phyloP scores from a whole-genome alignment of 495 filamentous ascomycete species.

The Tuber microsphaerosporum region DNA sequence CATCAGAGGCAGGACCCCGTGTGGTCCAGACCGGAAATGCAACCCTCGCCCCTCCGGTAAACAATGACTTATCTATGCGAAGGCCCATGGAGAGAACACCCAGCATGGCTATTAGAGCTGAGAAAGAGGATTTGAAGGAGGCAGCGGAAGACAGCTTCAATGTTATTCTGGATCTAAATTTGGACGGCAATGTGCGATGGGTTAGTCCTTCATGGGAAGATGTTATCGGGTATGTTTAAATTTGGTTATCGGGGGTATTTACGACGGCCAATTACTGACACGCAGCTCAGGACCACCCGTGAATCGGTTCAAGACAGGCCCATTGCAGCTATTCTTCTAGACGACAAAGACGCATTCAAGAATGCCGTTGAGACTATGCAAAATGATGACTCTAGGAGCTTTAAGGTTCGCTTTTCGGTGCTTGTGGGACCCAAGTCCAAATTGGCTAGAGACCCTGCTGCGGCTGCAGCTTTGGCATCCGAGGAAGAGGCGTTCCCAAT shows the following conservation, averaged over 20 bases:
- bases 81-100: slow-evolving; percentile 53
- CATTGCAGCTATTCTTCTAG: slow-evolving; percentile 71
- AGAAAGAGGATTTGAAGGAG: slow-evolving; percentile 85
- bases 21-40: slow-evolving; percentile 24
- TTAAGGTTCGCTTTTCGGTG: slow-evolving; percentile 79
- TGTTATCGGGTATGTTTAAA: slow-evolving; percentile 59
- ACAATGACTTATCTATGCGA: slow-evolving; percentile 44
- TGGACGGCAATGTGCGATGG: slow-evolving; percentile 85
- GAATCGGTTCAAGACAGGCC: slow-evolving; percentile 66
- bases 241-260: neutral
- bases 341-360: slow-evolving; percentile 66
- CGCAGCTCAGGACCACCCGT: slow-evolving; percentile 49
- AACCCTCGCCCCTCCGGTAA: slow-evolving; percentile 38
- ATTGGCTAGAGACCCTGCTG: slow-evolving; percentile 43
- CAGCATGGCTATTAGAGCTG: slow-evolving; percentile 64
- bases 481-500: slow-evolving; percentile 46
- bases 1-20: slow-evolving; percentile 28
- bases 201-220: slow-evolving; percentile 96
- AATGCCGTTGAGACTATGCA: slow-evolving; percentile 81
- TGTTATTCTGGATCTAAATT: slow-evolving; percentile 83
- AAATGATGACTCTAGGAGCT: slow-evolving; percentile 85
- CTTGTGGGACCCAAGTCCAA: slow-evolving; percentile 67
- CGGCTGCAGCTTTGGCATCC: slow-evolving; percentile 35
- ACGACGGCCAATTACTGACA: slow-evolving; percentile 17
- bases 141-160: slow-evolving; percentile 94